A percentile compares a stretch with the other conserved stretches of the same genome.
Conservation (phyloP, 140 eudicot species). For the Cichorium intybus region DNA sequence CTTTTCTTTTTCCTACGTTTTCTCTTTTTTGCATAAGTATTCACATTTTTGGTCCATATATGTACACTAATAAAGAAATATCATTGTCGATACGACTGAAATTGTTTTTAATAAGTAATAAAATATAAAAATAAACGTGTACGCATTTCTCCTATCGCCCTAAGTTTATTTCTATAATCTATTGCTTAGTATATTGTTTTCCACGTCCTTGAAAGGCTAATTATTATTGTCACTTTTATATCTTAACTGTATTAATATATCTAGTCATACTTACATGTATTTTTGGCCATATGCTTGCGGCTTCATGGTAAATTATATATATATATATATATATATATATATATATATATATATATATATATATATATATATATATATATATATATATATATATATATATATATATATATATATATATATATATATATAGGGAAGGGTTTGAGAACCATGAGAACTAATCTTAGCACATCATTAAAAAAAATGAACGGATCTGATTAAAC, state of each 20-base stretch:
- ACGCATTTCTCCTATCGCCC: constrained; percentile 14
- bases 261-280: background rate
- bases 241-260: background rate
- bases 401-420: no score
- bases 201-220: constrained; percentile 11
- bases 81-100: constrained; percentile 20
- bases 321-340: background rate
- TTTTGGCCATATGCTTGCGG: background rate
- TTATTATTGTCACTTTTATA: background rate
- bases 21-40: background rate
- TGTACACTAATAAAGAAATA: constrained; percentile 5
- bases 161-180: background rate
- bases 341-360: background rate
- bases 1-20: background rate
- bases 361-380: background rate
- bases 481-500: no score
- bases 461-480: no score
- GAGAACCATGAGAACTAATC: no score
- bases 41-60: constrained; percentile 15
- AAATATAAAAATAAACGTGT: constrained; percentile 11
- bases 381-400: background rate
- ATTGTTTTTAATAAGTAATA: constrained; percentile 19
- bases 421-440: no score
- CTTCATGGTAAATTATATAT: background rate
- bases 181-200: background rate